phyloP scores from a whole-genome alignment of 441 rosid genomes.

The Adansonia gregorii region DNA sequence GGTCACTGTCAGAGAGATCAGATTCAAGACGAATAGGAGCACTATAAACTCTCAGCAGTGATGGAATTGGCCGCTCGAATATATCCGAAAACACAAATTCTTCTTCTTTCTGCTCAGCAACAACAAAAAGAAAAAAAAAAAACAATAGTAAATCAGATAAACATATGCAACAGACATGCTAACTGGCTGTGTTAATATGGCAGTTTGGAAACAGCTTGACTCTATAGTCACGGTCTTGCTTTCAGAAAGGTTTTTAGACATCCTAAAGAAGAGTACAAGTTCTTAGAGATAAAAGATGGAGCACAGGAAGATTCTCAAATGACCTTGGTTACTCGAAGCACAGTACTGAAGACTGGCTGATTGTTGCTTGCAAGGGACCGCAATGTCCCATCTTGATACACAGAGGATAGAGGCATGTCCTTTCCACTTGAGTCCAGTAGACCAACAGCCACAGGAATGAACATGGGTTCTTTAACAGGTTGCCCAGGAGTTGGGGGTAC shows the following conservation, averaged over 20 bases:
- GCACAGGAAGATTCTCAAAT: slow-evolving; percentile 27
- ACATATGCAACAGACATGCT: background rate
- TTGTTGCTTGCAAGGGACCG: slow-evolving; percentile 52
- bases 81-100: slow-evolving; percentile 85
- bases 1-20: slow-evolving; percentile 73
- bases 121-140: slow-evolving; percentile 22
- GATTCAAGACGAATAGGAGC: slow-evolving; percentile 93
- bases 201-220: background rate
- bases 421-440: slow-evolving; percentile 79
- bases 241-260: background rate
- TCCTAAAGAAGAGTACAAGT: background rate
- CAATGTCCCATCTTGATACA: slow-evolving; percentile 66
- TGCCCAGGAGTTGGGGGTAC: slow-evolving; percentile 92
- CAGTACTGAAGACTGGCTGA: slow-evolving; percentile 56
- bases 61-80: slow-evolving; percentile 80
- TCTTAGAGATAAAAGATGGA: slow-evolving; percentile 12
- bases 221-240: background rate
- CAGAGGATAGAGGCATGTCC: slow-evolving; percentile 74
- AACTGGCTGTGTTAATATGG: background rate
- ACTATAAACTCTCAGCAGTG: slow-evolving; percentile 86
- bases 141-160: background rate
- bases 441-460: slow-evolving; percentile 85
- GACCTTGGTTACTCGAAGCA: slow-evolving; percentile 90
- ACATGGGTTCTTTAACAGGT: slow-evolving; percentile 87
- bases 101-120: slow-evolving; percentile 79